These are phyloP conservation scores for Candida khao-thaluensis DNA, from an alignment of 805 yeast species.

Conservation along the genomic window DNA sequence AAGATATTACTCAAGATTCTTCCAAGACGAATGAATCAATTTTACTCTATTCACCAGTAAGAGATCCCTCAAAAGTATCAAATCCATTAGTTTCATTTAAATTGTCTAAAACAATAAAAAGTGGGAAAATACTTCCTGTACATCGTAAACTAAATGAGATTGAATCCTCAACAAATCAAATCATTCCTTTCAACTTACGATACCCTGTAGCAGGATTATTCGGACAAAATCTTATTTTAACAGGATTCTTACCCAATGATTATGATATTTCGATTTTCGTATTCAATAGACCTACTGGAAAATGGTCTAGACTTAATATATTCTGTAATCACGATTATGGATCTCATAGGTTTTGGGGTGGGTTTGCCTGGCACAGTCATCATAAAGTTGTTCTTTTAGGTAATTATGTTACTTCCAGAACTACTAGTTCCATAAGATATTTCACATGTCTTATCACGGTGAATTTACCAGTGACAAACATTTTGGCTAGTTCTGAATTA, in stretches of 20 bases:
- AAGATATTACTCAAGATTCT: constrained; percentile 1
- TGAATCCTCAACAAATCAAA: constrained; percentile 13
- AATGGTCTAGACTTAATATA: constrained; percentile 64
- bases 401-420: constrained; percentile 40
- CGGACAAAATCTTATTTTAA: constrained; percentile 62
- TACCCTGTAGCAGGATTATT: constrained; percentile 63
- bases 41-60: constrained; percentile 35
- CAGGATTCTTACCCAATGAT: constrained; percentile 55
- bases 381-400: constrained; percentile 69
- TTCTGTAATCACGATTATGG: constrained; percentile 51
- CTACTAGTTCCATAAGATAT: constrained; percentile 48
- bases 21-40: constrained; percentile 18
- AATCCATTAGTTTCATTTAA: constrained; percentile 38
- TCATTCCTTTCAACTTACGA: constrained; percentile 47
- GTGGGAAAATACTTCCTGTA: constrained; percentile 31
- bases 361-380: constrained; percentile 75
- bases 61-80: constrained; percentile 8
- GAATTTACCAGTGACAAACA: constrained; percentile 55
- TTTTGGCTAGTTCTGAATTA: constrained; percentile 43
- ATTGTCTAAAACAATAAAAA: constrained; percentile 31
- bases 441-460: constrained; percentile 50
- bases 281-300: constrained; percentile 52
- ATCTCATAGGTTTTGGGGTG: constrained; percentile 63
- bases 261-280: constrained; percentile 48
- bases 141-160: constrained; percentile 22